Evolutionary conservation across 257 asterid genomes (phyloP), one percentile per base, ranked within the genome.

Genomic region (Lithospermum erythrorhizon): DNA sequence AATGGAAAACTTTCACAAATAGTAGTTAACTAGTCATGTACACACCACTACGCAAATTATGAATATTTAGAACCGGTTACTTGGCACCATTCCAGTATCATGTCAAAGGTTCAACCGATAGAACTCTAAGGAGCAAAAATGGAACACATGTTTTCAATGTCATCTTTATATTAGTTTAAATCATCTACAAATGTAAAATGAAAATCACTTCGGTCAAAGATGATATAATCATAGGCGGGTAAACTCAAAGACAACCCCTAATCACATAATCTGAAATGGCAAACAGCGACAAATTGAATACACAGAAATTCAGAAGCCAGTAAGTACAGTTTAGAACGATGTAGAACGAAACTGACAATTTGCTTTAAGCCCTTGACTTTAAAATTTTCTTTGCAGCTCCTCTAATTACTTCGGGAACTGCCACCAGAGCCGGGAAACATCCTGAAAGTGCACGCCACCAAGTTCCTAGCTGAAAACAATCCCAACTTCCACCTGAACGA

Each of bases 351-450:
- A 57, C 64, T 15, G 58, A 55, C 62, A 59, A 62, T 70, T 64
- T 61, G 63, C 22, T 53, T 29, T 37, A 68, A 41, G 49, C 57
- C 18, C 2, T 53, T 15, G 20, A 67, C 64, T 59, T 62, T 73
- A 9, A 62, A 27, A 32, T 58, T 37, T 74, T 62, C 68, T 37
- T 29, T 55, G 58, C 56, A 82, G 64, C 63, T 78, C 77, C 63
- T 68, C 72, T 67, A 72, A 61, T 64, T 80, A 63, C 70, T 70
- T 70, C 84, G 65, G 3, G 83, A 74, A 59, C 85, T 68, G 64
- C 84, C 78, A 55, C 88, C 87, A 41, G 79, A 77, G 76, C 90
- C 79, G 5, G 94, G 67, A 94, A 91, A 84, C 79, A 84, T 83
- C 73, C 82, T 81, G 64, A 89, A 74, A 21, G 89, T 61, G 79